These are phyloP conservation scores for Fraxinus excelsior DNA, from an alignment of 257 asterid species.

Conservation along the genomic window DNA sequence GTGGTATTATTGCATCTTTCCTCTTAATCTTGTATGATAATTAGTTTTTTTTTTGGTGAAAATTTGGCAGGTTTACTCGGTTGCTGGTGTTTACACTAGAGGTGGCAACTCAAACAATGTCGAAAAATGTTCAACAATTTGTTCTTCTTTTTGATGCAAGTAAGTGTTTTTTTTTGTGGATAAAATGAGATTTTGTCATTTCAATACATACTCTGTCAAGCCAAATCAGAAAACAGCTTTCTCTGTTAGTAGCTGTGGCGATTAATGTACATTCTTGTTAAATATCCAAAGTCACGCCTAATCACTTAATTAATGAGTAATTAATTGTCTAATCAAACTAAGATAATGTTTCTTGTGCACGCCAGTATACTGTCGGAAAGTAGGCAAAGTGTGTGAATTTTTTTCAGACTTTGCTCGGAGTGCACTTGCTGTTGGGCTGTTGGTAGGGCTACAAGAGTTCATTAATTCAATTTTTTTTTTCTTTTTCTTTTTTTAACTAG, in stretches of 20 bases:
- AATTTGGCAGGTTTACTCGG: slow-evolving; percentile 59
- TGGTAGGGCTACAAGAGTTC: slow-evolving; percentile 35
- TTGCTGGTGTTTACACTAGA: slow-evolving; percentile 85
- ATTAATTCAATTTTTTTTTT: neutral
- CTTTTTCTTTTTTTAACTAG: neutral
- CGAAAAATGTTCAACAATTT: slow-evolving; percentile 70
- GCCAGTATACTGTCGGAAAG: neutral
- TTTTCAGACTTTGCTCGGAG: slow-evolving; percentile 57
- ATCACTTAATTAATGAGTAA: slow-evolving; percentile 36
- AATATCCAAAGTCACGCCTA: slow-evolving; percentile 70
- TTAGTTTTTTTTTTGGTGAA: too few species aligned
- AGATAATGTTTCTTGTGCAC: neutral
- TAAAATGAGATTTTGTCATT: neutral
- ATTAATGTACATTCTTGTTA: slow-evolving; percentile 55
- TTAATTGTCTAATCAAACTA: slow-evolving; percentile 30
- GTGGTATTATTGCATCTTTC: neutral
- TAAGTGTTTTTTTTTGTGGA: slow-evolving; percentile 38
- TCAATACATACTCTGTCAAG: slow-evolving; percentile 31
- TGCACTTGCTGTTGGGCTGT: slow-evolving; percentile 50
- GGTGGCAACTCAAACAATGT: slow-evolving; percentile 87
- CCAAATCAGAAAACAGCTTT: slow-evolving; percentile 54
- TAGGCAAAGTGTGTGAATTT: slow-evolving; percentile 15
- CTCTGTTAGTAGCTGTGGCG: slow-evolving; percentile 33
- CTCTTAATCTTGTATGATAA: too few species aligned
- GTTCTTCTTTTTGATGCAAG: slow-evolving; percentile 87